Base-by-base conservation (phyloP, 1,284 basidiomycete species). In the Cystobasidium pallidum region DNA sequence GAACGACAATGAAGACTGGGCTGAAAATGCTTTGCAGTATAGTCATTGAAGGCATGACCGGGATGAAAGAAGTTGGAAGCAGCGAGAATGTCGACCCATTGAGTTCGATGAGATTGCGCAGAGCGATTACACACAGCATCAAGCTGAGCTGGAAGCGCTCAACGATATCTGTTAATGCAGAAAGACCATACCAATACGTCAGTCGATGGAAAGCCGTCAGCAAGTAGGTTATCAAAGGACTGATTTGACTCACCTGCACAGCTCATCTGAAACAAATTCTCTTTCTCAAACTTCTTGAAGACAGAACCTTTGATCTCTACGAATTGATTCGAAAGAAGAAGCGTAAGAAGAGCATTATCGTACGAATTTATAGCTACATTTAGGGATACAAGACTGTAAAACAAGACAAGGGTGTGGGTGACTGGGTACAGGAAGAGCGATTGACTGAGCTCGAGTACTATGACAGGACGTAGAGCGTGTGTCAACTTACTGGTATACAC, bases 251-350 rank as follows among this genome's bases (percentile, higher is more conserved):
- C 75, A 92, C 91, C 91, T 75, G 94, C 94, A 79, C 94, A 97
- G 70, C 94, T 96, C 75, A 99, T 94, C 81, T 99, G 96, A 80
- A 99, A 98, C n/a, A 99, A 86, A 79, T 92, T 98, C 79, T 99
- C 96, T 81, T 98, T 99, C 81, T 99, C 96, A 78, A 99, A 99
- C 81, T 92, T 98, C 82, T 99, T 99, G 86, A 99, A 99, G 0
- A 99, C 96, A 77, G 84, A 94, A 45, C 95, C 94, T 82, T 99
- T 99, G 83, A 99, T 99, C 83, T 99, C 96, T 58, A 99, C 95
- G 79, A 99, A 99, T 80, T 99, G 96, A 80, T 99, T 99, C 54
- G 93, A 97, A 52, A 99, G 88, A 4, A 99, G 85, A 0, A 99
- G 86, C 0, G 95, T 97, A 39, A 99, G 85, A 15, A 99, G 87